Evolutionary conservation across 208 protist genomes (phyloP), one percentile per base, ranked within the genome.

Genomic region (Vickermania spadyakhi): DNA sequence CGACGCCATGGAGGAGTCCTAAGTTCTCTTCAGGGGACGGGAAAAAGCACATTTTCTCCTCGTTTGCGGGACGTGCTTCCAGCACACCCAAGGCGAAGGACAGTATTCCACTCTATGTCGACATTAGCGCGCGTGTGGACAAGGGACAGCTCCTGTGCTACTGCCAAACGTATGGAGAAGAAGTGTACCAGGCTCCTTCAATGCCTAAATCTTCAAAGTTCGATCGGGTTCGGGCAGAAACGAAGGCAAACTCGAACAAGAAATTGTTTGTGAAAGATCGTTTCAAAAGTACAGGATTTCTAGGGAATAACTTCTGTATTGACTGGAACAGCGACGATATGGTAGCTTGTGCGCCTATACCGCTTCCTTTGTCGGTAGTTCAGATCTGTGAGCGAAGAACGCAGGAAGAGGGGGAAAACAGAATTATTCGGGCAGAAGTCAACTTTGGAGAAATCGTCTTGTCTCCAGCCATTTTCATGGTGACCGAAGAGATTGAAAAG

Each of bases 401-500:
- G 1, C 27, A 42, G 0, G 54, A 42, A 0, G 69, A 69, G 5
- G 62, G 79, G 0, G 77, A 91, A 30, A 30, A 72, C 28, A 58
- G 60, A 0, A 65, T 82, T 11, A 68, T 86, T 13, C 75, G 76
- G 0, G 60, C 76, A 23, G 89, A 92, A 68, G 69, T 95, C 27
- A 65, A 74, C 13, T 77, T 74, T 0, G 77, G 73, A 13, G 67
- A 72, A n/a, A 82, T 95, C 23, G 79, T 83, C 58, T 54, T 95
- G 56, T 77, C 68, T 18, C 89, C 89, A 0, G 80, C 81, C 31
- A 77, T 91, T 53, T 68, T 73, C n/a, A 66, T 61, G 11, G 54
- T 95, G 13, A 77, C 80, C 14, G 71, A 75, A 22, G 89, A 93
- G 51, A 83, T 90, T 60, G 76, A 90, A 62, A 65, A 78, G 36